These are phyloP conservation scores for Aspergillus wentii DNA, from an alignment of 495 filamentous ascomycete genomes.

Conservation along the genomic window DNA sequence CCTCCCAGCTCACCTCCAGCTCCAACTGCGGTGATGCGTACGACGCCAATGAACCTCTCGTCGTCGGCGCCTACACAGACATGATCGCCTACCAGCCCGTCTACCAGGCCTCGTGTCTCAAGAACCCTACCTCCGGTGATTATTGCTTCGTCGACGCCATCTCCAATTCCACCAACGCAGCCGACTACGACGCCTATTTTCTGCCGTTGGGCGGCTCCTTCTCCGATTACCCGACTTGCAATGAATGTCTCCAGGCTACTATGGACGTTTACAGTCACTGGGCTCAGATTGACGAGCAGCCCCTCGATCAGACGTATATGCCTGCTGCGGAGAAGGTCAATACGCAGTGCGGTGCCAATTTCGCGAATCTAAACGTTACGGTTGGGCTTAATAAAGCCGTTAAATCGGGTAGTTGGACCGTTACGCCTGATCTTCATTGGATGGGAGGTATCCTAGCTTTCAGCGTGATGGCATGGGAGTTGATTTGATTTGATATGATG, in stretches of 20 bases:
- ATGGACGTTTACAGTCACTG: constrained; percentile 64
- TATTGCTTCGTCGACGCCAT: constrained; percentile 78
- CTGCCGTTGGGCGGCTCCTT: constrained; percentile 72
- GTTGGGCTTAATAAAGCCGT: constrained; percentile 20
- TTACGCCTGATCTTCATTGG: background rate
- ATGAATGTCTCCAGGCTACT: constrained; percentile 60
- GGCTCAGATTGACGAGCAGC: constrained; percentile 53
- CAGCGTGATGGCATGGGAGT: constrained; percentile 1
- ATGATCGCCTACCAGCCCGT: constrained; percentile 69
- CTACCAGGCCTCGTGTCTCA: constrained; percentile 75
- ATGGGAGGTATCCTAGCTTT: too few species aligned
- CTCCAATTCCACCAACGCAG: constrained; percentile 62
- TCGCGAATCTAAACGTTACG: constrained; percentile 56
- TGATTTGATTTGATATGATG: constrained; percentile 1
- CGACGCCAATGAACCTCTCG: constrained; percentile 56
- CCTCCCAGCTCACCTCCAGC: constrained; percentile 48
- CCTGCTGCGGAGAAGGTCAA: constrained; percentile 62
- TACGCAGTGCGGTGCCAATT: constrained; percentile 55
- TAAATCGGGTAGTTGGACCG: constrained; percentile 8
- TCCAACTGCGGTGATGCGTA: constrained; percentile 71
- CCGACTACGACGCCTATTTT: constrained; percentile 75
- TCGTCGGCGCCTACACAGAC: constrained; percentile 67
- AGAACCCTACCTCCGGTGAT: constrained; percentile 34
- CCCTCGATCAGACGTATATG: constrained; percentile 55
- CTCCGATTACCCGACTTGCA: constrained; percentile 62